phyloP scores from a whole-genome alignment of 164 flowering plant genomes.

The Sedum album region DNA sequence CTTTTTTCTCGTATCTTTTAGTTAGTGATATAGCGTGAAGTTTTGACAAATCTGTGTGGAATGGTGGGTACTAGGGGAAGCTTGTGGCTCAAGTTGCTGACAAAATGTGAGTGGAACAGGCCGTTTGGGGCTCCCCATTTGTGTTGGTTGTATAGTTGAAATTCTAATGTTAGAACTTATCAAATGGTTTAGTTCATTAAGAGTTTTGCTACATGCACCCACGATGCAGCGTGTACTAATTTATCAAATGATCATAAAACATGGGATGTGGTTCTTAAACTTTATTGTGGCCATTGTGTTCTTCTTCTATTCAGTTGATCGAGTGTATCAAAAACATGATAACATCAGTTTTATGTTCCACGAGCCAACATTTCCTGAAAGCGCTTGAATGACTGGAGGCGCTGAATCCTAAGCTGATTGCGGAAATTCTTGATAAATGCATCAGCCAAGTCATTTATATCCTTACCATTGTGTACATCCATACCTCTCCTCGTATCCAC shows the following conservation, averaged over 20 bases:
- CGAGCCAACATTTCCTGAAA: constrained; percentile 23
- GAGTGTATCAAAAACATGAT: too few relatives aligned
- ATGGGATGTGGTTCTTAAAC: too few relatives aligned
- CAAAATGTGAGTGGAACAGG: background rate
- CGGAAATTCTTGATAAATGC: constrained; percentile 32
- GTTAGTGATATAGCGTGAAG: background rate
- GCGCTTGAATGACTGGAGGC: constrained; percentile 22
- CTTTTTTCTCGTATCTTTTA: background rate
- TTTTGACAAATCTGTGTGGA: background rate
- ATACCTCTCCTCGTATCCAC: background rate
- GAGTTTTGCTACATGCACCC: too few relatives aligned
- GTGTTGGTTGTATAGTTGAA: too few relatives aligned
- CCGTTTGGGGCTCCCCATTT: too few relatives aligned
- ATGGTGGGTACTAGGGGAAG: background rate
- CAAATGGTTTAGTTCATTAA: too few relatives aligned
- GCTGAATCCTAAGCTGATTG: constrained; percentile 19
- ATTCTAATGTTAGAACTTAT: too few relatives aligned
- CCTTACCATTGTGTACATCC: constrained; percentile 14
- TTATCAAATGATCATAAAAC: too few relatives aligned
- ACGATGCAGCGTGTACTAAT: too few relatives aligned
- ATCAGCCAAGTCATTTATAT: constrained; percentile 28
- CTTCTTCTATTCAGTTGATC: too few relatives aligned
- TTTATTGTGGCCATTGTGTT: too few relatives aligned
- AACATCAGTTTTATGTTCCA: too few relatives aligned
- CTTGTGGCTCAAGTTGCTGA: background rate